Evolutionary conservation across 139 green algal genomes (phyloP).

Genomic region (Closterium sp.): DNA sequence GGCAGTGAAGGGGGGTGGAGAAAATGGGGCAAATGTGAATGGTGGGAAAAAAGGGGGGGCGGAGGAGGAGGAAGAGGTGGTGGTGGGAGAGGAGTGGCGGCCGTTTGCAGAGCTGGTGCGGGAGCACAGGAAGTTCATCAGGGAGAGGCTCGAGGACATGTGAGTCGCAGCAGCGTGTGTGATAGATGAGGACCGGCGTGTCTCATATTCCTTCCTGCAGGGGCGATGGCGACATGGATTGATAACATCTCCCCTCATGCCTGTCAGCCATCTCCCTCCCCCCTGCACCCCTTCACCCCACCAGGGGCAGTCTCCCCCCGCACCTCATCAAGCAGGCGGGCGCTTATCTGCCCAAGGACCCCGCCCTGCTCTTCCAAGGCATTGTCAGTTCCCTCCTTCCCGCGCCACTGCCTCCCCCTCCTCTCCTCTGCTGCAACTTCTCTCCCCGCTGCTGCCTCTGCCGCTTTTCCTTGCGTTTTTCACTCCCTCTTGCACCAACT

Average conservation of each 20-base stretch:
- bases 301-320: constrained; percentile 3
- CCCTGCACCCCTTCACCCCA: background rate
- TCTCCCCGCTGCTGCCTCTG: background rate
- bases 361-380: constrained; percentile 1
- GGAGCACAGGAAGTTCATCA: background rate
- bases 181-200: no score
- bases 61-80: background rate
- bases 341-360: constrained; percentile 11
- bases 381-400: background rate
- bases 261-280: background rate
- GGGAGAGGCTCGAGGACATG: constrained; percentile 7
- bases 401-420: background rate
- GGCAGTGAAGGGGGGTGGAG: background rate
- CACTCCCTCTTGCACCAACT: background rate
- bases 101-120: constrained; percentile 19
- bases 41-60: background rate
- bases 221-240: no score
- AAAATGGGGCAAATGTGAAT: background rate
- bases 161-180: background rate
- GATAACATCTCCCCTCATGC: background rate
- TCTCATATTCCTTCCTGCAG: no score
- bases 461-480: background rate
- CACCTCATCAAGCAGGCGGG: background rate
- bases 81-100: background rate
- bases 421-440: background rate